These are phyloP conservation scores for Cyberlindnera xylosilytica DNA, from an alignment of 805 yeast species.

Conservation along the genomic window DNA sequence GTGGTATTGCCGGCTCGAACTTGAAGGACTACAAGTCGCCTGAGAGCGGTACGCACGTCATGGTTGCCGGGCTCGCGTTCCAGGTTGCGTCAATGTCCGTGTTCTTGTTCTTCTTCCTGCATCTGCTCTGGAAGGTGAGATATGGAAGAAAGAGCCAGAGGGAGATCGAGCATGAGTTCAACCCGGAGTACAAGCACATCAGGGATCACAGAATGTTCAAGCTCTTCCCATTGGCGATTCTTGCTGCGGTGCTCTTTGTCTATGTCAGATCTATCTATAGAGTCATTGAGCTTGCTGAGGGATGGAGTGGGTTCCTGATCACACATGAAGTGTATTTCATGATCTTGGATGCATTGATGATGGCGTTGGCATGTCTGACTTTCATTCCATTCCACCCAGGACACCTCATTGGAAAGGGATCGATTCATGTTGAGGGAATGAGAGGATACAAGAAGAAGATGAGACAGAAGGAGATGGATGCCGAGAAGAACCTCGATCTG, in stretches of 20 bases:
- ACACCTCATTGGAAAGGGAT: neutral
- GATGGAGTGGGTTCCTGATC: conserved; percentile 68
- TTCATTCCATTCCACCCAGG: conserved; percentile 37
- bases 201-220: conserved; percentile 7
- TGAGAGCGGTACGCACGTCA: conserved; percentile 51
- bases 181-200: conserved; percentile 6
- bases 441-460: conserved; percentile 9
- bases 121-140: conserved; percentile 40
- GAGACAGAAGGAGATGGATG: conserved; percentile 4
- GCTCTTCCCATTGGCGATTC: conserved; percentile 42
- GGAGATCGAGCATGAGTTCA: conserved; percentile 5
- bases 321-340: conserved; percentile 58
- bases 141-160: conserved; percentile 5
- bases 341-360: conserved; percentile 64
- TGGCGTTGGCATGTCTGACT: conserved; percentile 44
- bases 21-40: conserved; percentile 31
- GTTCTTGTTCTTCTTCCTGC: conserved; percentile 49
- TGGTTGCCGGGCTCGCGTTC: conserved; percentile 74
- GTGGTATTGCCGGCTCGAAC: conserved; percentile 61
- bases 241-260: conserved; percentile 49
- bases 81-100: conserved; percentile 68
- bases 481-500: neutral
- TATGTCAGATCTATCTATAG: conserved; percentile 71
- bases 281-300: conserved; percentile 66
- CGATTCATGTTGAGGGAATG: neutral